Base-by-base conservation (phyloP, 352 stramenopile genomes). In the Phytophthora lateralis region DNA sequence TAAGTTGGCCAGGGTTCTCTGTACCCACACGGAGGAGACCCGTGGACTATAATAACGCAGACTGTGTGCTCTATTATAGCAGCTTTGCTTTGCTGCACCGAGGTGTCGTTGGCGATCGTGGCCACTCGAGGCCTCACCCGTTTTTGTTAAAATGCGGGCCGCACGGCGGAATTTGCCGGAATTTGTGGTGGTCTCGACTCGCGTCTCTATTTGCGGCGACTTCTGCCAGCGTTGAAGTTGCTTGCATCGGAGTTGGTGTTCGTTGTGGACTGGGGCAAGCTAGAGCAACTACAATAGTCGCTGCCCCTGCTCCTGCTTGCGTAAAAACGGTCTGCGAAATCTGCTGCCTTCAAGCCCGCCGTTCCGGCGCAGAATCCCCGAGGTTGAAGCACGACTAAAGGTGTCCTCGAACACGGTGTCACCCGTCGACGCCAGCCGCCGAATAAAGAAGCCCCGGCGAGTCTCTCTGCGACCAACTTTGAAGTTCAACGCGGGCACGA, bases 161-260 rank as follows among this genome's bases (percentile, higher is more conserved):
- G 35, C 44, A 55, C 54, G 54, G 54, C 43, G 44, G 43, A 62
- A 62, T 54, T 62, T 62, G 48, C 53, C 43, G 44, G 43, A 62
- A 62, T 54, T 62, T 62, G 48, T 58, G 27, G 56, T 52, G 45
- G 56, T 58, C 46, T 46, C 15, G 44, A 35, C 43, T 30, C 39
- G 46, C 37, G 56, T 58, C 46, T 57, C 46, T 64, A 43, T 52
- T 64, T 46, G 46, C 41, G 24, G 17, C 41, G 29, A 29, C 29
- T 48, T 55, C 42, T 24, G 21, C 21, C 26, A 30, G 20, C 43
- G 48, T 55, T 55, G 48, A 55, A 55, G 48, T 55, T 27, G 46
- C 32, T 5, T 24, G 21, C 3, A 24, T 17, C 11, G 20, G n/a
- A 34, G 10, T 11, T 34, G 10, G 8, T 41, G 35, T 9, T 10